Evolutionary conservation across 495 filamentous ascomycete species (phyloP).

Genomic region (Xylaria bambusicola): DNA sequence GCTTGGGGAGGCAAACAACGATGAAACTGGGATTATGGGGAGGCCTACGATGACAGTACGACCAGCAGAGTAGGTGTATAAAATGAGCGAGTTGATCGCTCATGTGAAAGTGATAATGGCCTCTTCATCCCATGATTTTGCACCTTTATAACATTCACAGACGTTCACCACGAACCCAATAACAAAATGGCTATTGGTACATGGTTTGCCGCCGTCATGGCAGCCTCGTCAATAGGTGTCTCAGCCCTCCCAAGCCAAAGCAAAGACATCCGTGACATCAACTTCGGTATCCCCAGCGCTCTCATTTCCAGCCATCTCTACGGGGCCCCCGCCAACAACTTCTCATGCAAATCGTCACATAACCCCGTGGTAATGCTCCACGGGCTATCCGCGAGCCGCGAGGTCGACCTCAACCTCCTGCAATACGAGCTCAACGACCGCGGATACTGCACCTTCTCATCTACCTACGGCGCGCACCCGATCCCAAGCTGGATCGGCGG

Average conservation of each 20-base stretch:
- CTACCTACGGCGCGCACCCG: conserved; percentile 54
- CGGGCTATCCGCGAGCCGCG: conserved; percentile 53
- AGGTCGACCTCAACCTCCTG: conserved; percentile 55
- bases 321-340: conserved; percentile 34
- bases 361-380: conserved; percentile 57
- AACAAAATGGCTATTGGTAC: conserved; percentile 3
- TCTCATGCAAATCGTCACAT: conserved; percentile 32
- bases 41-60: background rate
- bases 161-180: no score
- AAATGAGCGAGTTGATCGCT: no score
- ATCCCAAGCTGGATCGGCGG: conserved; percentile 52
- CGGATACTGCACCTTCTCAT: conserved; percentile 55
- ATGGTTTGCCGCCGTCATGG: background rate
- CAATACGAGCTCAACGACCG: conserved; percentile 52
- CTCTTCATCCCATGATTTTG: background rate
- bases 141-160: no score
- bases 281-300: conserved; percentile 21
- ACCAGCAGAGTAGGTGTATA: background rate
- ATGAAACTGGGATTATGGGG: background rate
- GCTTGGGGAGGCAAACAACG: background rate
- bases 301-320: conserved; percentile 23
- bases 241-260: conserved; percentile 6
- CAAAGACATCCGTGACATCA: background rate
- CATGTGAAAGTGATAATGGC: no score
- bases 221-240: background rate